Evolutionary conservation across 2,329 filamentous ascomycete species (phyloP).

Genomic region (Hysterium pulicare): DNA sequence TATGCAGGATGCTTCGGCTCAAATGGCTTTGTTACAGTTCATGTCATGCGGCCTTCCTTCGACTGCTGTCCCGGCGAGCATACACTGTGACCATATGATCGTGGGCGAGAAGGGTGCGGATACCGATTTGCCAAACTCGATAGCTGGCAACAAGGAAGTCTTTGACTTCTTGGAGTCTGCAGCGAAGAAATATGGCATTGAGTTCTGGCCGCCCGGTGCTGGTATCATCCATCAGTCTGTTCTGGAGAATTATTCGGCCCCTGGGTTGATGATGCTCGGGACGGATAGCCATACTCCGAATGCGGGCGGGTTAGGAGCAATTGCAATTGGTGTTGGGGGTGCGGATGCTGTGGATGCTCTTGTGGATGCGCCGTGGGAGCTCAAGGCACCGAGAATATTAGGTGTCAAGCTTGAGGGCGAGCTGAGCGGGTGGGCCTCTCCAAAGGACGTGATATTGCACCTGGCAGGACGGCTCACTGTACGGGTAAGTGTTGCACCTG

Average conservation of each 20-base stretch:
- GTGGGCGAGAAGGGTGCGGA: slow-evolving; percentile 89
- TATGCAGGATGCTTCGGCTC: slow-evolving; percentile 98
- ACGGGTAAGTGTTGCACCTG: slow-evolving; percentile 45
- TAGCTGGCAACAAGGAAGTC: slow-evolving; percentile 91
- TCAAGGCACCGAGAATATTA: slow-evolving; percentile 88
- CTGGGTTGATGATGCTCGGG: slow-evolving; percentile 96
- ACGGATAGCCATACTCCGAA: slow-evolving; percentile 98
- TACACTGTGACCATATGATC: slow-evolving; percentile 99
- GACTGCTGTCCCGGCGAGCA: slow-evolving; percentile 92
- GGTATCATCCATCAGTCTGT: slow-evolving; percentile 82
- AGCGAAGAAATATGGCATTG: slow-evolving; percentile 47
- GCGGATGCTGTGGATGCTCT: slow-evolving; percentile 96
- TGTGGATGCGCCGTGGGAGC: slow-evolving; percentile 94
- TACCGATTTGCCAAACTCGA: slow-evolving; percentile 77
- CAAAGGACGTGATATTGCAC: slow-evolving; percentile 92
- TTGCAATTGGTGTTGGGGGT: slow-evolving; percentile 95
- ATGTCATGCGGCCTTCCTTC: slow-evolving; percentile 91
- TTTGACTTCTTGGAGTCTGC: slow-evolving; percentile 97
- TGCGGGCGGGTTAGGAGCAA: slow-evolving; percentile 87
- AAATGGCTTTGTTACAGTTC: slow-evolving; percentile 98
- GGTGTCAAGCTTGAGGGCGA: slow-evolving; percentile 81
- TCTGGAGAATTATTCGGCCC: slow-evolving; percentile 95
- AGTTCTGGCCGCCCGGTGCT: slow-evolving; percentile 40
- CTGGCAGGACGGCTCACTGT: slow-evolving; percentile 89
- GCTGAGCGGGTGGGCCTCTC: slow-evolving; percentile 85